Evolutionary conservation across 345 rosid genomes (phyloP), one percentile per base, ranked within the genome.

Genomic region (Litchi chinensis): DNA sequence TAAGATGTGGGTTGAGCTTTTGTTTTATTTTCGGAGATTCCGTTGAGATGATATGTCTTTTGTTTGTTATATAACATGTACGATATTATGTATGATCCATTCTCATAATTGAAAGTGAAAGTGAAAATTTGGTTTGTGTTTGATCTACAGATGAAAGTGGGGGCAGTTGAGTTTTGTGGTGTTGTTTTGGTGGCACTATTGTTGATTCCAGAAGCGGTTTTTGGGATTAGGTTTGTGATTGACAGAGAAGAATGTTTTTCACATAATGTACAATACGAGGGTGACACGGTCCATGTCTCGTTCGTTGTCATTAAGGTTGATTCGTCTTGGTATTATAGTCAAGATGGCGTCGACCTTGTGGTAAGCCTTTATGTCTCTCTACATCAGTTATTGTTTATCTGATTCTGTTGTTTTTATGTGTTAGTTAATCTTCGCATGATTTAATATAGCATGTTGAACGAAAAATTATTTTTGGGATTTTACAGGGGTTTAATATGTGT

Each of bases 221-320:
- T 64, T 6, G 95, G 89, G 44, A 87, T 90, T 74, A 85, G 95
- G 84, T 88, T 90, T 7, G 89, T 87, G 71, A 86, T 91, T 12
- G 91, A 91, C 22, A 83, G 89, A 73, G 95, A 91, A 79, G 95
- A 91, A 73, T 91, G 95, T 72, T 84, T 90, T 83, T 86, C 93
- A 52, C 86, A 88, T 77, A 82, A 91, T 81, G 92, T 90, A 75
- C 80, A 91, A 68, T 90, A 88, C 63, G 91, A 86, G 59, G 92
- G 93, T 24, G 95, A 90, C 62, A 85, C 87, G 0, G 85, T 90
- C 77, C 95, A 90, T 73, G 84, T 69, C 43, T 91, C 95, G 0
- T 91, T 91, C 78, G 95, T 91, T 4, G 90, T 91, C 72, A 81
- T 91, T 59, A 86, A 87, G 88, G 82, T 78, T 6, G 91, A 91